These are phyloP conservation scores for Arctium minus DNA, from an alignment of 129 eudicot species.

Conservation along the genomic window DNA sequence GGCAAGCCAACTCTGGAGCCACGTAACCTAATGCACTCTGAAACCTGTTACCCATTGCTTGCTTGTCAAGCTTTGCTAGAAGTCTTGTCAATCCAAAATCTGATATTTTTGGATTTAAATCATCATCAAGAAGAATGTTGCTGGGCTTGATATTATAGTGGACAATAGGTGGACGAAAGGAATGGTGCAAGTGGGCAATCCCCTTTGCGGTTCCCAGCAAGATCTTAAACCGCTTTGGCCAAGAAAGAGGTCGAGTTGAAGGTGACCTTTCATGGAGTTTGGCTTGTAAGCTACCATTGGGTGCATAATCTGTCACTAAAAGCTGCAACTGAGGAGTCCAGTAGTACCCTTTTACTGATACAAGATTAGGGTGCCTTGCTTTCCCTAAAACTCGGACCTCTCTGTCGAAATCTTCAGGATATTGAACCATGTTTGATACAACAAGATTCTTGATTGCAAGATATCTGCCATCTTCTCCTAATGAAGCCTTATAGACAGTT, in stretches of 20 bases:
- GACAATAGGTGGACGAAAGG: conserved; percentile 76
- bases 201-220: conserved; percentile 83
- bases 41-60: conserved; percentile 58
- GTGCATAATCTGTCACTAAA: conserved; percentile 67
- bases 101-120: conserved; percentile 56
- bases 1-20: conserved; percentile 94
- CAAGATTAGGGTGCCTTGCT: conserved; percentile 82
- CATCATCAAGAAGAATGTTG: conserved; percentile 77
- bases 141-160: conserved; percentile 84
- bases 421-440: conserved; percentile 59
- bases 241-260: conserved; percentile 56
- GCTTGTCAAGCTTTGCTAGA: conserved; percentile 58
- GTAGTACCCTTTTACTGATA: conserved; percentile 73
- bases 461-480: conserved; percentile 55
- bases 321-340: conserved; percentile 95
- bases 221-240: conserved; percentile 73
- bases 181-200: conserved; percentile 86
- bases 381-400: conserved; percentile 70
- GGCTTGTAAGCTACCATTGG: conserved; percentile 67
- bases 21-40: conserved; percentile 80
- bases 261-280: conserved; percentile 54
- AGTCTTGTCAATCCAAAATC: conserved; percentile 86
- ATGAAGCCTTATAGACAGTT: conserved; percentile 64
- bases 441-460: conserved; percentile 74
- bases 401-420: conserved; percentile 78